Evolutionary conservation across 306 rosid species (phyloP).

Genomic region (Mucuna pruriens): DNA sequence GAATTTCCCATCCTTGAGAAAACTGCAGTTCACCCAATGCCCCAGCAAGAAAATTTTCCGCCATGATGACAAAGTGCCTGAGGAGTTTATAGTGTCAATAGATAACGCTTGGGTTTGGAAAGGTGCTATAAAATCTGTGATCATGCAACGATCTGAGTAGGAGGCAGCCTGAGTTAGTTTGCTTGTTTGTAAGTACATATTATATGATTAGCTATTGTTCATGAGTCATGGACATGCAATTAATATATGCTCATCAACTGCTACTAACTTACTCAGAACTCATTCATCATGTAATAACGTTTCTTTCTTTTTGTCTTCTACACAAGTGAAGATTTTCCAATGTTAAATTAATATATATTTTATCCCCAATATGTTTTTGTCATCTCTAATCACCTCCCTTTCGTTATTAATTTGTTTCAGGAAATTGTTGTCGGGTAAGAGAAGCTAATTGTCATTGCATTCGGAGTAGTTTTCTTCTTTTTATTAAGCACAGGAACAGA

Average conservation of each 20-base stretch:
- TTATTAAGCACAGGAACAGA: neutral
- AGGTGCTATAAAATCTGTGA: neutral
- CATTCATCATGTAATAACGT: neutral
- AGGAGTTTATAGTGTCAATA: neutral
- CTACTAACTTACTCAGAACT: neutral
- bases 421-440: neutral
- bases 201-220: neutral
- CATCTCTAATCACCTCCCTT: neutral
- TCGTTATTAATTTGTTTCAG: neutral
- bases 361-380: neutral
- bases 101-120: neutral
- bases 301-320: neutral
- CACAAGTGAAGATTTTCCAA: neutral
- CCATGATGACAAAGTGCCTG: neutral
- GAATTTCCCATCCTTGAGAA: slow-evolving; percentile 12
- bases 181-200: neutral
- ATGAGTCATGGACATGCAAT: neutral
- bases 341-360: neutral
- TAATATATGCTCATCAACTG: neutral
- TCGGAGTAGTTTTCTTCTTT: neutral
- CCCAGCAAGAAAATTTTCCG: neutral
- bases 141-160: neutral
- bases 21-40: neutral
- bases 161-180: neutral
- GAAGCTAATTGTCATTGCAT: neutral